Base-by-base conservation (phyloP, 2,329 filamentous ascomycete genomes). In the Fusarium transvaalense region DNA sequence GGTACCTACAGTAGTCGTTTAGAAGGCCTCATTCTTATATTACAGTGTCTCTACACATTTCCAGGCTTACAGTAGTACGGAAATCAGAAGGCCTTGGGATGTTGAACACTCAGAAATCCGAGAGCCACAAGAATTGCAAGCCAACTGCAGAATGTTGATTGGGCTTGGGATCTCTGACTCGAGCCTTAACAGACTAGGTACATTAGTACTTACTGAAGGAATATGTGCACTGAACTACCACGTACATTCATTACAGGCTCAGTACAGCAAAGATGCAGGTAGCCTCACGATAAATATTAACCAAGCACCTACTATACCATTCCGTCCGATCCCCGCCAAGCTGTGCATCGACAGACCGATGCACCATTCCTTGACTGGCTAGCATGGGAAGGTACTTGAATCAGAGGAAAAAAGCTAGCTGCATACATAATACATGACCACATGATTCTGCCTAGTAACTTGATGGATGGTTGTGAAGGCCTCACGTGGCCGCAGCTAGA, bases 401-500 rank as follows among this genome's bases (percentile, higher is more conserved):
- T 14, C 25, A 56, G 53, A 25, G 23, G 23, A 55, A 14, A 25
- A 15, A 6, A n/a, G 15, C 38, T 35, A 37, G 15, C 32, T 29
- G 34, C 46, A 47, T 54, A 19, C 46, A 54, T 29, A 55, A 37
- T 27, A 45, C 23, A 42, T 25, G 38, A 50, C 51, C 61, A 64
- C 59, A 64, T 64, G 59, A 64, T 50, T 25, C 21, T n/a, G n/a
- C 14, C 47, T 51, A 38, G 32, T n/a, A n/a, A 45, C 27, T 55
- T 54, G 21, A 21, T 32, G 52, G 50, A 64, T 51, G 52, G 31
- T 25, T 42, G 42, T 21, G 65, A 69, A 31, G 54, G 65, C 61
- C 65, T 68, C 65, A 68, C 65, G 65, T 68, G 65, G 65, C 41
- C 38, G 42, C 34, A 68, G 65, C 21, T 41, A 38, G 37, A 59